phyloP scores from a whole-genome alignment of 2,329 filamentous ascomycete genomes.

The Aspergillus felis region DNA sequence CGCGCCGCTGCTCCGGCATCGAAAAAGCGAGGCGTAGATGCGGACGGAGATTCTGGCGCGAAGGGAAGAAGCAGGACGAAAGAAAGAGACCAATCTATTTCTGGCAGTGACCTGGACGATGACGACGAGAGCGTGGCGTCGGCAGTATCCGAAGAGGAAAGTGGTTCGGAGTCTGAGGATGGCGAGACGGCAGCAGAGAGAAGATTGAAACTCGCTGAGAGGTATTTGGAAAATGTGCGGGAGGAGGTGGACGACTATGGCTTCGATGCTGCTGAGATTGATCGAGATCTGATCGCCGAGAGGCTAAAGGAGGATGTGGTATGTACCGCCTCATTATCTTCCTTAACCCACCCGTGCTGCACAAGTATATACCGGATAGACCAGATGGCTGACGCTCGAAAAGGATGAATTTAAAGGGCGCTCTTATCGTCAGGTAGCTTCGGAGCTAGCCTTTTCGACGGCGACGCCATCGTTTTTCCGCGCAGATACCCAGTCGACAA shows the following conservation, averaged over 20 bases:
- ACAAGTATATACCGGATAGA: background rate
- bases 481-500: slow-evolving; percentile 72
- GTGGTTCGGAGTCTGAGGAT: slow-evolving; percentile 66
- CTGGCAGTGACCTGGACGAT: slow-evolving; percentile 72
- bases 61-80: slow-evolving; percentile 44
- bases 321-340: slow-evolving; percentile 21
- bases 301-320: slow-evolving; percentile 83
- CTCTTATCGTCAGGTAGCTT: slow-evolving; percentile 75
- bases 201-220: slow-evolving; percentile 79
- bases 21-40: slow-evolving; percentile 44
- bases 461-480: slow-evolving; percentile 70
- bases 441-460: slow-evolving; percentile 64
- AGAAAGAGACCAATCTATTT: slow-evolving; percentile 74
- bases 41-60: slow-evolving; percentile 25
- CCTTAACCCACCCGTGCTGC: background rate
- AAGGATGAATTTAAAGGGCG: slow-evolving; percentile 81
- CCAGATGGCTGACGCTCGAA: slow-evolving; percentile 13
- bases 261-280: slow-evolving; percentile 92
- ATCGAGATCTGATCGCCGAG: slow-evolving; percentile 87
- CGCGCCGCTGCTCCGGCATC: slow-evolving; percentile 39
- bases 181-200: slow-evolving; percentile 86
- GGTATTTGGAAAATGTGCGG: slow-evolving; percentile 86
- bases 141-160: slow-evolving; percentile 45
- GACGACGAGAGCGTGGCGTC: slow-evolving; percentile 53
- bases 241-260: slow-evolving; percentile 77